Evolutionary conservation across 2,329 filamentous ascomycete genomes (phyloP).

Genomic region (Calonectria henricotiae): DNA sequence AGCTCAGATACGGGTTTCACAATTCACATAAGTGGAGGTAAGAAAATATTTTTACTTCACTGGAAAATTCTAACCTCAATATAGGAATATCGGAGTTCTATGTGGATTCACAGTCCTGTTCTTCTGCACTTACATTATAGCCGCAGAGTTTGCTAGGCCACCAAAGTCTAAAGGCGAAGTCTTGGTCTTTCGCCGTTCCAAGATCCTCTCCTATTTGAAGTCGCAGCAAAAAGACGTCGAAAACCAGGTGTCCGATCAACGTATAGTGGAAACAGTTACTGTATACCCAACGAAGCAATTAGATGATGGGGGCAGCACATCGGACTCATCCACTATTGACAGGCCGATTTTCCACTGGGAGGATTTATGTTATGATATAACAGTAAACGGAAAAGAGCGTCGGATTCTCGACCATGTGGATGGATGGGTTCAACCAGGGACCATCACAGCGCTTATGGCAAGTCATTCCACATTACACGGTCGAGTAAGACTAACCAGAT

Average conservation of each 20-base stretch:
- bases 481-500: not conserved
- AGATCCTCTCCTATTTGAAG: conserved; percentile 24
- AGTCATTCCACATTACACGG: not conserved
- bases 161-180: conserved; percentile 74
- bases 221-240: conserved; percentile 23
- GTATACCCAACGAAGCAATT: not conserved
- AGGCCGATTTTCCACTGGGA: conserved; percentile 74
- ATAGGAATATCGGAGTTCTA: conserved; percentile 71
- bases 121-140: conserved; percentile 62
- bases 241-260: not conserved
- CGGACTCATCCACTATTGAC: not conserved
- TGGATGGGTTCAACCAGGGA: conserved; percentile 84
- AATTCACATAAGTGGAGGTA: conserved; percentile 26
- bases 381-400: conserved; percentile 74
- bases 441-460: conserved; percentile 76
- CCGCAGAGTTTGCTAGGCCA: conserved; percentile 64
- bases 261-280: not conserved
- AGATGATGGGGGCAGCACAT: not conserved
- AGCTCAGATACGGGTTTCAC: conserved; percentile 15
- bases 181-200: conserved; percentile 66
- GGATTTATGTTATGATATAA: conserved; percentile 81
- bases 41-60: conserved; percentile 2
- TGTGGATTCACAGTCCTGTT: conserved; percentile 60
- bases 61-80: conserved; percentile 62
- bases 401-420: conserved; percentile 79